Conservation (phyloP, 2,329 filamentous ascomycete genomes). For the Cordyceps cateniannulata region DNA sequence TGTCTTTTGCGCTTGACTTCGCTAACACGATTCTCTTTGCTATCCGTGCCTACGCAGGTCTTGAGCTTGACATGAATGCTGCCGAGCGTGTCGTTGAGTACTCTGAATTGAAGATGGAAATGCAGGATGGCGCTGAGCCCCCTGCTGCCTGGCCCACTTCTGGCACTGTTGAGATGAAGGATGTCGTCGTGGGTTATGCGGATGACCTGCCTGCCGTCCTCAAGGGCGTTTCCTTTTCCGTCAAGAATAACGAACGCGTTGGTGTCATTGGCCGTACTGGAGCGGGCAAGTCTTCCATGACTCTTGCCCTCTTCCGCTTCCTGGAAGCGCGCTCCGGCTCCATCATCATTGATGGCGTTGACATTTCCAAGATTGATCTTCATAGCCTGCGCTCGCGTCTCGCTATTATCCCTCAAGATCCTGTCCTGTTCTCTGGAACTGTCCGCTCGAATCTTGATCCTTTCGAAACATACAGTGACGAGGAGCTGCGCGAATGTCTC, state of each 20-base stretch:
- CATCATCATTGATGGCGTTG: slow-evolving; percentile 65
- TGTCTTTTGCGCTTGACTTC: slow-evolving; percentile 68
- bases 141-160: slow-evolving; percentile 70
- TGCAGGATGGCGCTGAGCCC: slow-evolving; percentile 52
- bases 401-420: slow-evolving; percentile 75
- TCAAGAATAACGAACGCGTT: slow-evolving; percentile 61
- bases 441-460: slow-evolving; percentile 72
- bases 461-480: slow-evolving; percentile 63
- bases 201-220: slow-evolving; percentile 64
- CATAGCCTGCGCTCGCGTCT: slow-evolving; percentile 65
- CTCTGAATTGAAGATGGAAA: slow-evolving; percentile 60
- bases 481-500: slow-evolving; percentile 62
- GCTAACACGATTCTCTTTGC: slow-evolving; percentile 57
- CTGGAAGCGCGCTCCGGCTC: slow-evolving; percentile 60
- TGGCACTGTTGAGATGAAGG: slow-evolving; percentile 65
- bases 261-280: slow-evolving; percentile 76
- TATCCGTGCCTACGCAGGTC: slow-evolving; percentile 59
- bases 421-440: slow-evolving; percentile 74
- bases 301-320: slow-evolving; percentile 71
- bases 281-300: slow-evolving; percentile 70
- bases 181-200: slow-evolving; percentile 67
- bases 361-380: slow-evolving; percentile 66
- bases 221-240: slow-evolving; percentile 60
- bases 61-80: slow-evolving; percentile 75
- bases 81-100: slow-evolving; percentile 74